Conservation (phyloP, 108 stramenopile species). For the Phaeodactylum tricornutum region DNA sequence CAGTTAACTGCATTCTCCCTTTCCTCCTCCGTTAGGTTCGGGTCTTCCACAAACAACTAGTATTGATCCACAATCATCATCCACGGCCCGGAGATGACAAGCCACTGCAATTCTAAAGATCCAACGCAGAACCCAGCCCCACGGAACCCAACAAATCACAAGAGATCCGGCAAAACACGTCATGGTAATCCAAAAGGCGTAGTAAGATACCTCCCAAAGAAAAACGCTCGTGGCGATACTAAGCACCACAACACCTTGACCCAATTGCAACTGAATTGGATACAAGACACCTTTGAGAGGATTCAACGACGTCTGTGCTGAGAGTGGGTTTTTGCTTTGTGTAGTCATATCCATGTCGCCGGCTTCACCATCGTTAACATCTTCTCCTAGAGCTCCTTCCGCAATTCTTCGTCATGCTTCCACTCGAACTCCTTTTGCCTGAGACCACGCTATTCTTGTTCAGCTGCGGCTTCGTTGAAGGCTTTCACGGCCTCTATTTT, state of each 20-base stretch:
- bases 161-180: slow-evolving; percentile 32
- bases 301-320: slow-evolving; percentile 26
- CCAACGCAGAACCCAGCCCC: no score
- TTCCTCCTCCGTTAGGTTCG: neutral
- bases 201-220: slow-evolving; percentile 49
- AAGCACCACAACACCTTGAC: slow-evolving; percentile 25
- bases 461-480: slow-evolving; percentile 24
- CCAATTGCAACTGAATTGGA: slow-evolving; percentile 47
- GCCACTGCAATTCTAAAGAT: no score
- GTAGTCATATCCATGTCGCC: slow-evolving; percentile 39
- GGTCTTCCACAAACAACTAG: slow-evolving; percentile 23
- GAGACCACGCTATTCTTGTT: slow-evolving; percentile 34
- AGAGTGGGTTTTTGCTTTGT: slow-evolving; percentile 21
- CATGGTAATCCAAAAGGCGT: slow-evolving; percentile 52
- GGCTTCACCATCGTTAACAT: slow-evolving; percentile 45
- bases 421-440: slow-evolving; percentile 15
- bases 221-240: slow-evolving; percentile 51
- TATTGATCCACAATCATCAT: slow-evolving; percentile 60
- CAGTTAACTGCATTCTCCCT: slow-evolving; percentile 2
- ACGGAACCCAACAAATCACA: slow-evolving; percentile 44
- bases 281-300: slow-evolving; percentile 31
- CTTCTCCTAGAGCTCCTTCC: slow-evolving; percentile 26
- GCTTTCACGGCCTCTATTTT: neutral
- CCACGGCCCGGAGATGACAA: no score
- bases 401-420: slow-evolving; percentile 14